Evolutionary conservation across 2,329 filamentous ascomycete genomes (phyloP).

Genomic region (Thielaviopsis cerberus): DNA sequence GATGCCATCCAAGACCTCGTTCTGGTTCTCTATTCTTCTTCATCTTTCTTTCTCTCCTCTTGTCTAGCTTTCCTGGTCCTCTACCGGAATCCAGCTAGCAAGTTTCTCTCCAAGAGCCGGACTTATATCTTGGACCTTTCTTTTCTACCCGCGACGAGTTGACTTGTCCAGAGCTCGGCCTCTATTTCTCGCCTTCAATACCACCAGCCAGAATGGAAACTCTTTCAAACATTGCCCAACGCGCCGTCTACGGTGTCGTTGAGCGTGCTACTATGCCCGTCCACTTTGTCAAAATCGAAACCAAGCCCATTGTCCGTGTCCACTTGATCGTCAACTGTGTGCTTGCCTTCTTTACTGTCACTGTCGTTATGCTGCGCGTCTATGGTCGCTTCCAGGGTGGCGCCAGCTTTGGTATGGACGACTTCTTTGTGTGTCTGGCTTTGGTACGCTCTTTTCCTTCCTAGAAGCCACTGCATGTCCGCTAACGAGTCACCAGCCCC

Average conservation of each 20-base stretch:
- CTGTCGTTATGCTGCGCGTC: conserved; percentile 16
- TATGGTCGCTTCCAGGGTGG: conserved; percentile 16
- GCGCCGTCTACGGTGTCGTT: background rate
- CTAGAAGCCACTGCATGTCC: background rate
- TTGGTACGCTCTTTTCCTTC: conserved; percentile 9
- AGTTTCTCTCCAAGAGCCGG: background rate
- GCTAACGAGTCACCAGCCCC: conserved; percentile 12
- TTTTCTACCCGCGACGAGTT: background rate
- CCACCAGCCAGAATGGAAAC: background rate
- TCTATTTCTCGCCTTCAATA: background rate
- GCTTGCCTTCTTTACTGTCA: conserved; percentile 13
- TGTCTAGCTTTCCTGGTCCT: background rate
- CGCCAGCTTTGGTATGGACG: conserved; percentile 20
- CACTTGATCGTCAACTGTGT: conserved; percentile 17
- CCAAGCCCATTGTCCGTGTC: conserved; percentile 13
- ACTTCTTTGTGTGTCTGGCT: conserved; percentile 20
- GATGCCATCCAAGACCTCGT: background rate
- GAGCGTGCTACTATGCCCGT: conserved; percentile 8
- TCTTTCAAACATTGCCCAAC: background rate
- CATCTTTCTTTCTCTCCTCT: background rate
- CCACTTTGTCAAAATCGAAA: conserved; percentile 5
- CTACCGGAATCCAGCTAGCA: background rate
- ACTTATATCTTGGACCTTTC: background rate
- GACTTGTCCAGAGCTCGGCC: background rate
- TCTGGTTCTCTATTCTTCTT: background rate